These are phyloP conservation scores for Microbotryum violaceum DNA, from an alignment of 1,284 basidiomycete species.

Conservation along the genomic window DNA sequence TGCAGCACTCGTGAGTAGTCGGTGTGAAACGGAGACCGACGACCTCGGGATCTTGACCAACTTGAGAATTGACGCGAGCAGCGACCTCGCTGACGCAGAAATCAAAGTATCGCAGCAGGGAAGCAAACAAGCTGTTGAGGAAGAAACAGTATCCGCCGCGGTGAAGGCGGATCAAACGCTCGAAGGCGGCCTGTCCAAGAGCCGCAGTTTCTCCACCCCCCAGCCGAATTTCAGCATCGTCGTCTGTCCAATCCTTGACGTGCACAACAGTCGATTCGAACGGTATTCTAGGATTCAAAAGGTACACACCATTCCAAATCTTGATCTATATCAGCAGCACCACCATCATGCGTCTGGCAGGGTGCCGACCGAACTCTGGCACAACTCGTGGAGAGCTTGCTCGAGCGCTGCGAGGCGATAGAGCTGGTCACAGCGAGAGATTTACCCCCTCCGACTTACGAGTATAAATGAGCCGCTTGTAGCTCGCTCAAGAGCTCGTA, in stretches of 20 bases:
- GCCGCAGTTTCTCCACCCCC: conserved; percentile 8
- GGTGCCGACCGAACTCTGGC: too few relatives aligned
- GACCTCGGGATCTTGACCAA: conserved; percentile 13
- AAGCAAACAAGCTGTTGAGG: conserved; percentile 14
- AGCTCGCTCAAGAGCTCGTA: too few relatives aligned
- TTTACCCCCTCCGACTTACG: too few relatives aligned
- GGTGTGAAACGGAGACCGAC: conserved; percentile 14
- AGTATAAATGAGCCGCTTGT: too few relatives aligned
- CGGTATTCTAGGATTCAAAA: not conserved
- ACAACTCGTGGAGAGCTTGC: too few relatives aligned
- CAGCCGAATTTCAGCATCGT: conserved; percentile 6
- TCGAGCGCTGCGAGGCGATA: too few relatives aligned
- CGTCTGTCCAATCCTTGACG: conserved; percentile 12
- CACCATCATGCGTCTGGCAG: too few relatives aligned
- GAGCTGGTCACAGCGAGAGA: too few relatives aligned
- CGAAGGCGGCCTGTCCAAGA: conserved; percentile 6
- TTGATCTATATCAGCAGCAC: too few relatives aligned
- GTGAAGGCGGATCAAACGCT: conserved; percentile 8
- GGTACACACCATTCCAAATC: too few relatives aligned
- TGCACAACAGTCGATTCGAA: conserved; percentile 23
- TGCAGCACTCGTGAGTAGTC: conserved; percentile 11
- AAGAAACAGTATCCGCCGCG: conserved; percentile 25
- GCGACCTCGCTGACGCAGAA: conserved; percentile 19
- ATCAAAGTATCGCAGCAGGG: conserved; percentile 6
- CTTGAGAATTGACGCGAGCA: conserved; percentile 3